Percentiles rank a stretch among this genome's conserved stretches.
Evolutionary conservation across 129 eudicot genomes (phyloP).

Genomic region (Logfia minima): DNA sequence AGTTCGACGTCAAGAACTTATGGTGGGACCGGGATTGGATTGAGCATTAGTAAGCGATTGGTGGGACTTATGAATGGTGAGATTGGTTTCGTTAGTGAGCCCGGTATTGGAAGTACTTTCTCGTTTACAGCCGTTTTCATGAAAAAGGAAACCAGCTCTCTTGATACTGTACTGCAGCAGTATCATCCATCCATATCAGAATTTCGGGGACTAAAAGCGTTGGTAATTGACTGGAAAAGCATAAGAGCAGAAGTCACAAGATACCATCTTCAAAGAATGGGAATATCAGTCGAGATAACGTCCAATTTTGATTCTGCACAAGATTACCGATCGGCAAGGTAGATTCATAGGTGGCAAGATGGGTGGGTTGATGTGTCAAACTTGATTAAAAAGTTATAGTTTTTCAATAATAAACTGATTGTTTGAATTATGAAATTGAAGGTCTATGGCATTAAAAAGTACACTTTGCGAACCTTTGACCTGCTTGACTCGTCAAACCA

Average conservation of each 20-base stretch:
- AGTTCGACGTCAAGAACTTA: constrained; percentile 79
- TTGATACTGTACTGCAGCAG: constrained; percentile 36
- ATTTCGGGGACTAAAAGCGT: constrained; percentile 66
- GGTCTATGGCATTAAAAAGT: neutral
- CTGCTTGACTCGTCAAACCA: constrained; percentile 2
- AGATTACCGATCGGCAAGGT: constrained; percentile 47
- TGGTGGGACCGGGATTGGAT: constrained; percentile 96
- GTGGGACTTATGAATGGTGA: constrained; percentile 94
- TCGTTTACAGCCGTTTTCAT: constrained; percentile 67
- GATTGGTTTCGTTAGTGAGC: constrained; percentile 77
- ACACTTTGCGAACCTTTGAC: constrained; percentile 3
- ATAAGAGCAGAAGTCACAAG: constrained; percentile 79
- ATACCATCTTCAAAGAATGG: constrained; percentile 83
- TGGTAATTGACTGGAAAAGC: constrained; percentile 66
- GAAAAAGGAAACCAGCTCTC: constrained; percentile 39
- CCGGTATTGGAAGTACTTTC: constrained; percentile 71
- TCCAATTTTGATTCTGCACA: constrained; percentile 53
- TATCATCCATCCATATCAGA: constrained; percentile 54
- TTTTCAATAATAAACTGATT: neutral
- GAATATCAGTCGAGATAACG: constrained; percentile 56
- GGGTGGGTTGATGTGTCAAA: neutral
- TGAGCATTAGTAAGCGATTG: constrained; percentile 87
- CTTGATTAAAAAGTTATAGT: neutral
- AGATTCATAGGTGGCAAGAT: constrained; percentile 11
- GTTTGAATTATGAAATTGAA: neutral